Conservation (phyloP, 805 yeast species). For the Cyberlindnera americana region DNA sequence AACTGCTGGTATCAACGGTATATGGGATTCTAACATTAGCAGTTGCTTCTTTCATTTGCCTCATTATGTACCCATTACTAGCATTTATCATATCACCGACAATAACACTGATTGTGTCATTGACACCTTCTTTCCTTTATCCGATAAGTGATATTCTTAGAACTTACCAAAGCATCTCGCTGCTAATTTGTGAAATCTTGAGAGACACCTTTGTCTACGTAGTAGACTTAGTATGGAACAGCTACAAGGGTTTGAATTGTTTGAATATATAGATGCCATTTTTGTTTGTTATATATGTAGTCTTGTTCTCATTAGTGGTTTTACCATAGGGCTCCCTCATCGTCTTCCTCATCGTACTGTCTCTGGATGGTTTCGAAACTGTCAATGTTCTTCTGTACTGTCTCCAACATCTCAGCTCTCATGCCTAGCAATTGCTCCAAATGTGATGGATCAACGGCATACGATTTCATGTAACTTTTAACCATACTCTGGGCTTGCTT, state of each 20-base stretch:
- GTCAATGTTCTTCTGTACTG: constrained; percentile 9
- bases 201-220: no score
- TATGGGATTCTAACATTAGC: neutral
- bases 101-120: neutral
- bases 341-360: constrained; percentile 31
- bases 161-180: neutral
- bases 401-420: neutral
- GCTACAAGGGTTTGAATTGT: no score
- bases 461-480: constrained; percentile 4
- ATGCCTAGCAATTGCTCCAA: neutral
- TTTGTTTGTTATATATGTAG: constrained; percentile 1
- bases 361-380: constrained; percentile 24
- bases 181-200: neutral
- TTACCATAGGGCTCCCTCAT: constrained; percentile 30
- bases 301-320: neutral
- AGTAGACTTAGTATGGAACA: no score
- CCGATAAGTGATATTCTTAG: neutral
- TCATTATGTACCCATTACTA: neutral
- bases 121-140: constrained; percentile 1
- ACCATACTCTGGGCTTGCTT: constrained; percentile 9
- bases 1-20: neutral
- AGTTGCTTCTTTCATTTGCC: neutral
- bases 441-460: constrained; percentile 7
- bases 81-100: neutral
- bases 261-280: constrained; percentile 2